Conservation (phyloP, 805 yeast species). For the Candida tammaniensis region DNA sequence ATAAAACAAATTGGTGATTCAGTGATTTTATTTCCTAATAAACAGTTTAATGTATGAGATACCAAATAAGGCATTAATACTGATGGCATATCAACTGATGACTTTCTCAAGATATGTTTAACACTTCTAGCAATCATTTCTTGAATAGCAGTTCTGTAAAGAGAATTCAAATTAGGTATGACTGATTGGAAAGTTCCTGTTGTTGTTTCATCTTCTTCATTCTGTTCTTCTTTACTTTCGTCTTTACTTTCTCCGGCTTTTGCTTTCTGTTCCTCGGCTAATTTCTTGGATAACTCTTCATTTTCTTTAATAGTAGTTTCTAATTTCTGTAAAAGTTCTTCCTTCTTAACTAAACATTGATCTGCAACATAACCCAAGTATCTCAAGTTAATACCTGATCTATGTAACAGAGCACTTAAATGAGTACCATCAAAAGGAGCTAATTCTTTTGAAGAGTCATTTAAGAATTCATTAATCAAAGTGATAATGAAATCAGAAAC, state of each 20-base stretch:
- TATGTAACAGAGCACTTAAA: constrained; percentile 66
- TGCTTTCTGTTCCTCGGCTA: constrained; percentile 22
- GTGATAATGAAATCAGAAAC: constrained; percentile 62
- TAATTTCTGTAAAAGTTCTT: constrained; percentile 15
- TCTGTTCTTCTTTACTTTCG: constrained; percentile 22
- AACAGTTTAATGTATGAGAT: constrained; percentile 67
- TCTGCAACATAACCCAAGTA: constrained; percentile 69
- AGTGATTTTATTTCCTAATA: constrained; percentile 54
- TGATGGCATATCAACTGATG: constrained; percentile 46
- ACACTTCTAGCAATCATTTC: constrained; percentile 81
- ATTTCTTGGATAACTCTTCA: constrained; percentile 24
- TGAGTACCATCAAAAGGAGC: constrained; percentile 84
- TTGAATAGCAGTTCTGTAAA: constrained; percentile 46
- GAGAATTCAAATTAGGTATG: constrained; percentile 43
- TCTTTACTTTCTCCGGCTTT: constrained; percentile 21
- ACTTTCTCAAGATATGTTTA: constrained; percentile 67
- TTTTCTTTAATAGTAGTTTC: constrained; percentile 22
- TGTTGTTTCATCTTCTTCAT: constrained; percentile 26
- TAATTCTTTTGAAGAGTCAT: constrained; percentile 50
- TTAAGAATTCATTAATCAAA: constrained; percentile 62
- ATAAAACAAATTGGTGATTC: constrained; percentile 35
- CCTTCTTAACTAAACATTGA: constrained; percentile 21
- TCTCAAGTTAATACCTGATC: constrained; percentile 82
- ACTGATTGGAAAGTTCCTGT: constrained; percentile 42
- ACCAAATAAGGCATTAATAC: constrained; percentile 58